Evolutionary conservation across 805 yeast species (phyloP), one percentile per base, ranked within the genome.

Genomic region (Metschnikowia kofuensis): DNA sequence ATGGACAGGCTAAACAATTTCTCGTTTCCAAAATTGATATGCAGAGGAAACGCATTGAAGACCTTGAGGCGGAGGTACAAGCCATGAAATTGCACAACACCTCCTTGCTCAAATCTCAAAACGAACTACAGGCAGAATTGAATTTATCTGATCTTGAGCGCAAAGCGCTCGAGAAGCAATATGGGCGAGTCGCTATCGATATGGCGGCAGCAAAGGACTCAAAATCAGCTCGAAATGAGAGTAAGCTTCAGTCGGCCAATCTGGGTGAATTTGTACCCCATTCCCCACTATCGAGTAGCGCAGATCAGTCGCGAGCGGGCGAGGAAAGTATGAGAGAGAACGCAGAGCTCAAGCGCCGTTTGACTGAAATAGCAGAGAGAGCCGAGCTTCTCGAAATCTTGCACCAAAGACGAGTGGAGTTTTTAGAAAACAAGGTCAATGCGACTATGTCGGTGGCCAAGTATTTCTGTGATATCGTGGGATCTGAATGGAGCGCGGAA

Each of bases 1-100:
- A 30, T 26, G 49, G 49, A 32, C 45, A 35, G 39, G 37, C 46
- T 16, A 40, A 49, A 30, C 34, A 48, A 14, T 35, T 51, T 26
- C 53, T 53, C 11, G 28, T 53, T 14, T 36, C 32, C 30, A 55
- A 49, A 38, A 36, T 58, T 10, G 51, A 48, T 37, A 50, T 40
- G 8, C 63, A 58, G 40, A 52, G 38, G 26, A 36, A 43, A 14
- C 35, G 36, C 13, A 49, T 55, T 7, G 58, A 51, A 21, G 45
- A 45, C 28, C 50, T 57, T 29, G 55, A 53, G 45, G 48, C 54
- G 8, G 14, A 21, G 38, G 46, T 53, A 14, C 45, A 50, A 10
- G 48, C 36, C 32, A 37, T 54, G 39, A 26, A 27, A 16, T 46
- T 51, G n/a, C 48, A 45, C 35, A 49, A 52, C 30, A 44, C 40